Conservation (phyloP, 1,284 basidiomycete genomes). For the Coriolopsis trogii region DNA sequence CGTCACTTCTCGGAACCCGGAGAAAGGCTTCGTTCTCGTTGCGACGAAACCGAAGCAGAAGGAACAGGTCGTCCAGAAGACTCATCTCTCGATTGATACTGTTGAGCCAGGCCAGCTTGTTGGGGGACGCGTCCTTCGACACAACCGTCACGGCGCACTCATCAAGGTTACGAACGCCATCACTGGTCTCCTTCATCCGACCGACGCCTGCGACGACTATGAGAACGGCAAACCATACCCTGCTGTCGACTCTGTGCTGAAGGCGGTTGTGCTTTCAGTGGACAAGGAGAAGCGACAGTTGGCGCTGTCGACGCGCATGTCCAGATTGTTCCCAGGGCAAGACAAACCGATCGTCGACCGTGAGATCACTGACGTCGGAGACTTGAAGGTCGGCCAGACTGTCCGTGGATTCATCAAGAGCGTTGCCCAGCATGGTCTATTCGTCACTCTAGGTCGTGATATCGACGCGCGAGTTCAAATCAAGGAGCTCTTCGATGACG, state of each 20-base stretch:
- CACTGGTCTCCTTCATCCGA: conserved; percentile 77
- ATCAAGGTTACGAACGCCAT: conserved; percentile 75
- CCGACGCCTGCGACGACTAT: conserved; percentile 84
- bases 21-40: conserved; percentile 88
- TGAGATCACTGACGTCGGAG: conserved; percentile 65
- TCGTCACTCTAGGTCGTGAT: conserved; percentile 82
- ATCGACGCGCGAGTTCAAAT: conserved; percentile 94
- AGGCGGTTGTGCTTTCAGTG: conserved; percentile 71
- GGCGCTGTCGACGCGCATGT: conserved; percentile 78
- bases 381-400: conserved; percentile 74
- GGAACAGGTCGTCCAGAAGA: conserved; percentile 49
- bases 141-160: conserved; percentile 69
- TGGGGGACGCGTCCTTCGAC: conserved; percentile 75
- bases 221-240: conserved; percentile 63
- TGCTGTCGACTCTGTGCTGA: conserved; percentile 65
- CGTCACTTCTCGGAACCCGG: conserved; percentile 89
- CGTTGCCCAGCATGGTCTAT: conserved; percentile 87
- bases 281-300: conserved; percentile 71
- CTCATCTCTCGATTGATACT: conserved; percentile 63
- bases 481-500: conserved; percentile 89
- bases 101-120: conserved; percentile 74
- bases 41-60: conserved; percentile 68
- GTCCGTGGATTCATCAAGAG: conserved; percentile 91
- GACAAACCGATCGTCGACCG: conserved; percentile 62
- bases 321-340: conserved; percentile 60